phyloP scores from a whole-genome alignment of 306 rosid genomes.

The Arachis hypogaea region DNA sequence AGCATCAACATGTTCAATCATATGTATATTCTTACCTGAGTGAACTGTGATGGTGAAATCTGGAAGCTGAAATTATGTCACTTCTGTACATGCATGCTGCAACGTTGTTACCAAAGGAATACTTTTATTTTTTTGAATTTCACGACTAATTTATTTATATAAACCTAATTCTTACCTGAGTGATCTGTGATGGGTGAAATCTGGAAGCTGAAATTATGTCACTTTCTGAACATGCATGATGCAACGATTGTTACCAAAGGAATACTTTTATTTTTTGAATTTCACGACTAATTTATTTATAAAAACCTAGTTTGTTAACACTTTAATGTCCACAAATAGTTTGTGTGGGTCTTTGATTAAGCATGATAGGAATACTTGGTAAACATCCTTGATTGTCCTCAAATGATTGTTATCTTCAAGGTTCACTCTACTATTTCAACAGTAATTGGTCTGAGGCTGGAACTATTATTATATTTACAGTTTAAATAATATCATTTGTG shows the following conservation, averaged over 20 bases:
- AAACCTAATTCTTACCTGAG: background rate
- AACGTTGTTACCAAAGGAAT: slow-evolving; percentile 2
- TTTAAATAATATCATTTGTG: slow-evolving; percentile 21
- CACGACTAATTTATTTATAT: background rate
- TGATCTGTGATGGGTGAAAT: slow-evolving; percentile 4
- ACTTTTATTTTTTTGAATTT: slow-evolving; percentile 8
- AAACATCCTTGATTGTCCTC: slow-evolving; percentile 15
- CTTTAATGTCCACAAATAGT: slow-evolving; percentile 8
- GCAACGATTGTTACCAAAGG: slow-evolving; percentile 1
- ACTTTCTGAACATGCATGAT: background rate
- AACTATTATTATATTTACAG: slow-evolving; percentile 5
- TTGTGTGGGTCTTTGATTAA: background rate
- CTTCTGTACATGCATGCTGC: slow-evolving; percentile 4
- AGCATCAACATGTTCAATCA: slow-evolving; percentile 3
- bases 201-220: slow-evolving; percentile 8
- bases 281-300: slow-evolving; percentile 5
- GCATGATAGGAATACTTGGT: slow-evolving; percentile 1
- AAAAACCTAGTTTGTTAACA: background rate
- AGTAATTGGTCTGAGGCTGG: background rate
- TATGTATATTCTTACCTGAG: slow-evolving; percentile 7
- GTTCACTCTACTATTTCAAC: background rate
- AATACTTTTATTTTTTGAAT: slow-evolving; percentile 10
- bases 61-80: slow-evolving; percentile 6
- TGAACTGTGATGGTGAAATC: slow-evolving; percentile 6
- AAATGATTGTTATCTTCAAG: slow-evolving; percentile 6